Evolutionary conservation across 768 basidiomycete species (phyloP).

Genomic region (Tulasnella sp.): DNA sequence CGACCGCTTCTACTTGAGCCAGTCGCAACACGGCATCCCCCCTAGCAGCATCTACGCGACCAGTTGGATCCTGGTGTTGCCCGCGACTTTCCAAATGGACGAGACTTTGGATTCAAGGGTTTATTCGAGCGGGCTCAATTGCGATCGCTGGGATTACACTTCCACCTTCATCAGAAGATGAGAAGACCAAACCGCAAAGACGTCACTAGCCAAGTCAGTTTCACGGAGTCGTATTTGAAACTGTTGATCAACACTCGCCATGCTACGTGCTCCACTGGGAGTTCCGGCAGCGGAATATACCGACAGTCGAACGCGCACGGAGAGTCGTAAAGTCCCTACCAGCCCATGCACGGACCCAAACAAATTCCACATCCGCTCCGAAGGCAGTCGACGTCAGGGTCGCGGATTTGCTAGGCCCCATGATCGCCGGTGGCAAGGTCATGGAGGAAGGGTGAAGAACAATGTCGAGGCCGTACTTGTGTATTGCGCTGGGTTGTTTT

Average conservation of each 20-base stretch:
- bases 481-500: constrained; percentile 93
- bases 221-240: constrained; percentile 96
- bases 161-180: constrained; percentile 97
- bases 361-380: constrained; percentile 93
- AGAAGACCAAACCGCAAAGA: constrained; percentile 91
- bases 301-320: too few relatives aligned
- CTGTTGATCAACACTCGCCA: constrained; percentile 97
- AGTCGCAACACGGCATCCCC: constrained; percentile 80
- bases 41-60: constrained; percentile 89
- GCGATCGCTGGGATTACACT: constrained; percentile 93
- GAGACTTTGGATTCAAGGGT: constrained; percentile 95
- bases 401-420: constrained; percentile 75
- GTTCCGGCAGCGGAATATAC: too few relatives aligned
- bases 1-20: constrained; percentile 92
- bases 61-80: constrained; percentile 93
- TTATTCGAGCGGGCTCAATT: constrained; percentile 93
- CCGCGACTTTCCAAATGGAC: constrained; percentile 99
- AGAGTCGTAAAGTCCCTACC: constrained; percentile 90
- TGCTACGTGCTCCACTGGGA: too few relatives aligned
- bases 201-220: constrained; percentile 95
- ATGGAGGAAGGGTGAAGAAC: constrained; percentile 81
- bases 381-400: constrained; percentile 85
- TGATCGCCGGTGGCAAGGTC: constrained; percentile 73
- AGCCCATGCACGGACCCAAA: constrained; percentile 95
- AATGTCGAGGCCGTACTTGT: constrained; percentile 86